Evolutionary conservation across 1,284 basidiomycete genomes (phyloP), one percentile per base, ranked within the genome.

Genomic region (Melampsora abietis-canadensis): DNA sequence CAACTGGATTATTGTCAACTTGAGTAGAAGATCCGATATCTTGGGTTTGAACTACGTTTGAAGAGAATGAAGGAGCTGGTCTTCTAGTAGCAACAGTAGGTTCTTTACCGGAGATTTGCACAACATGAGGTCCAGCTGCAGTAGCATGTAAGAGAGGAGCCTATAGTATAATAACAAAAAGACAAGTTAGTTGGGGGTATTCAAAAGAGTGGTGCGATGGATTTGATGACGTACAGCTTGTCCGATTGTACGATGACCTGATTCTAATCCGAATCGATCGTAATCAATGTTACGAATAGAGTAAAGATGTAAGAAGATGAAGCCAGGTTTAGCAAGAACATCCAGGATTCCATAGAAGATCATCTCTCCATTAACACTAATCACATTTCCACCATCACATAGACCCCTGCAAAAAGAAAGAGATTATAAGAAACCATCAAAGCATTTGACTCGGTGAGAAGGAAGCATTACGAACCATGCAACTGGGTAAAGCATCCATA

Each of bases 291-390:
- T 66, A 40, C 79, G 76, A 19, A 80, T 76, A 46, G 77, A 68
- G 27, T 60, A 78, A 30, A 80, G 77, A 76, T 81, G 81, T 76
- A 79, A 77, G 34, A 81, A 70, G 7, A 79, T 76, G 47, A 81
- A 81, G 51, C 78, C 77, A 44, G 80, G 81, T 76, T 85, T 87
- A 76, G 85, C 83, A 77, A 88, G 74, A 19, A 88, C 68, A 78
- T 88, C 88, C 73, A 89, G 83, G 12, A 81, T 68, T 46, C 87
- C 87, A 81, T 88, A 88, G 82, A 86, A 88, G 75, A 86, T 78
- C 82, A 84, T 82, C 77, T 84, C 83, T 24, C 80, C 79, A 77
- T 83, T 82, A 31, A 84, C 82, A 0, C 81, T 79, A 77, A 87
- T 86, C 54, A 80, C 82, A 79, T 87, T 85, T 10, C 83, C 80